Percentiles rank a stretch among this genome's conserved stretches.
These are phyloP conservation scores for Cucumis variabilis DNA, from an alignment of 331 rosid species.

Conservation along the genomic window DNA sequence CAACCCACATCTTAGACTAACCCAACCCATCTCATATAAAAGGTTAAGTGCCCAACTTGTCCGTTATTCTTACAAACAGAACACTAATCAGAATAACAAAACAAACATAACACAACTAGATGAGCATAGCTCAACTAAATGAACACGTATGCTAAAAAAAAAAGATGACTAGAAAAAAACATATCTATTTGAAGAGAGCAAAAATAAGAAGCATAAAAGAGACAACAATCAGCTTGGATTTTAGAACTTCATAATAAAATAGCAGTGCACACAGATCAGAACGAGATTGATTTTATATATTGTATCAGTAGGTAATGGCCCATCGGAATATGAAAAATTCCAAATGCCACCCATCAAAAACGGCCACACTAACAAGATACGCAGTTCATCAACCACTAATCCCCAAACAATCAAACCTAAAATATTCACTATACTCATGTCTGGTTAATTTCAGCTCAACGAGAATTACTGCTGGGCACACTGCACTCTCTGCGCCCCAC, in stretches of 20 bases:
- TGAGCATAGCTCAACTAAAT: too few relatives aligned
- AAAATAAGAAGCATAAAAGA: background rate
- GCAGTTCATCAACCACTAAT: background rate
- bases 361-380: background rate
- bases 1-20: too few relatives aligned
- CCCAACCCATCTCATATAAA: too few relatives aligned
- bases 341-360: background rate
- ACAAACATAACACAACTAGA: too few relatives aligned
- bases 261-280: background rate
- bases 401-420: background rate
- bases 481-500: slow-evolving; percentile 88
- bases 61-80: too few relatives aligned
- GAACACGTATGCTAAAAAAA: background rate
- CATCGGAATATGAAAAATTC: background rate
- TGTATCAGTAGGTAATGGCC: background rate
- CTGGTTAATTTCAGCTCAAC: background rate
- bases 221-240: background rate
- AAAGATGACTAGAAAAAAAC: background rate
- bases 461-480: slow-evolving; percentile 80
- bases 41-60: too few relatives aligned
- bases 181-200: background rate
- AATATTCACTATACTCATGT: background rate
- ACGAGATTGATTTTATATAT: background rate
- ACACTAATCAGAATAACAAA: too few relatives aligned
- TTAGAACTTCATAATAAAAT: background rate